Conservation (phyloP, 148 eudicot genomes). For the Chenopodium quinoa region DNA sequence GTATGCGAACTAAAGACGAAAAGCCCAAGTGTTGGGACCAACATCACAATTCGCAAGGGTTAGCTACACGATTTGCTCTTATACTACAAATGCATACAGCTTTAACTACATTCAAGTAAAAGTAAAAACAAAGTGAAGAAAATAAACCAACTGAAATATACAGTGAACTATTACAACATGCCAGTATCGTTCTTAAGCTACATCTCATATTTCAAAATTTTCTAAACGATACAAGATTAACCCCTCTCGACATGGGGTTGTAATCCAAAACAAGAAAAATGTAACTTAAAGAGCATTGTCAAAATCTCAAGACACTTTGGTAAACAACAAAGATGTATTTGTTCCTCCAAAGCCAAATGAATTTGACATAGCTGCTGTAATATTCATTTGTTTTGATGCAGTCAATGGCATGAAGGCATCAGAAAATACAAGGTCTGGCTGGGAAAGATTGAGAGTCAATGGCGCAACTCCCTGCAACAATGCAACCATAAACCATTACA, state of each 20-base stretch:
- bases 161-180: no score
- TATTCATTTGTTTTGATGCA: slow-evolving; percentile 51
- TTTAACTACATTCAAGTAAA: no score
- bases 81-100: no score
- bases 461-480: slow-evolving; percentile 78
- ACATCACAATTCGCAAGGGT: no score
- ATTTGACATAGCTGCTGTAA: slow-evolving; percentile 75
- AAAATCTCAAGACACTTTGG: slow-evolving; percentile 28
- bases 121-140: no score
- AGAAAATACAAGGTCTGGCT: slow-evolving; percentile 70
- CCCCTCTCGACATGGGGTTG: background rate
- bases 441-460: slow-evolving; percentile 65
- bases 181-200: background rate
- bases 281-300: background rate
- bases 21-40: no score
- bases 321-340: slow-evolving; percentile 70
- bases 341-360: slow-evolving; percentile 99
- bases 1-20: background rate
- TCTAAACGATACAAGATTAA: background rate
- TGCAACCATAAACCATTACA: slow-evolving; percentile 6
- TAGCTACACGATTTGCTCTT: no score
- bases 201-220: background rate
- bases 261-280: background rate
- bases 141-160: no score
- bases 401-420: slow-evolving; percentile 69